Percentiles rank a stretch among this genome's conserved stretches.
These are phyloP conservation scores for Knoxia roxburghii DNA, from an alignment of 257 asterid genomes.

Conservation along the genomic window DNA sequence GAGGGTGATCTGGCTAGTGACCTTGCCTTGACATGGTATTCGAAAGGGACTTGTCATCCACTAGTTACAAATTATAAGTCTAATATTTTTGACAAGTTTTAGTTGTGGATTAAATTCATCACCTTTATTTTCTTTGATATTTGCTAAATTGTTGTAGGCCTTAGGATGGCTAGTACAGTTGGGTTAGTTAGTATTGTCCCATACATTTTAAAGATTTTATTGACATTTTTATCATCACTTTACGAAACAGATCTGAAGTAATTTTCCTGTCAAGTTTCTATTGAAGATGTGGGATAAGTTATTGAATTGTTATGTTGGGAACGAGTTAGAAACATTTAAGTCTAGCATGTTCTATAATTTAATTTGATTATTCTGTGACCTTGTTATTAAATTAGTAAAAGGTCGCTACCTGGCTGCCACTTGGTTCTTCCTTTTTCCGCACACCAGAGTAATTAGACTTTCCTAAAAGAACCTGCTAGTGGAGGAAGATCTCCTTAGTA, in stretches of 20 bases:
- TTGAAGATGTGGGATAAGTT: no score
- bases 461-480: background rate
- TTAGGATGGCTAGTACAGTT: no score
- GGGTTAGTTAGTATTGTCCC: no score
- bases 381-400: background rate
- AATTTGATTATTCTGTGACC: background rate
- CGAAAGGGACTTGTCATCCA: background rate
- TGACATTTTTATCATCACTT: no score
- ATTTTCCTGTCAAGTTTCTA: no score
- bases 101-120: no score
- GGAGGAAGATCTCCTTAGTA: background rate
- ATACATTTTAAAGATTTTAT: no score
- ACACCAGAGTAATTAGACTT: background rate
- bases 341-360: background rate
- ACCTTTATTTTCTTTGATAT: no score
- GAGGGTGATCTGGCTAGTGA: background rate
- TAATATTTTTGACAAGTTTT: background rate
- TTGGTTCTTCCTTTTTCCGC: background rate
- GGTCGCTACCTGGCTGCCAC: background rate
- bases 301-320: no score
- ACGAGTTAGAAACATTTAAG: no score
- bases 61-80: background rate
- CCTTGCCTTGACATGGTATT: background rate
- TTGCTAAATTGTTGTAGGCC: no score
- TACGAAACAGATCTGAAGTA: no score